Conservation (phyloP, 495 filamentous ascomycete genomes). For the Elasticomyces elasticus region DNA sequence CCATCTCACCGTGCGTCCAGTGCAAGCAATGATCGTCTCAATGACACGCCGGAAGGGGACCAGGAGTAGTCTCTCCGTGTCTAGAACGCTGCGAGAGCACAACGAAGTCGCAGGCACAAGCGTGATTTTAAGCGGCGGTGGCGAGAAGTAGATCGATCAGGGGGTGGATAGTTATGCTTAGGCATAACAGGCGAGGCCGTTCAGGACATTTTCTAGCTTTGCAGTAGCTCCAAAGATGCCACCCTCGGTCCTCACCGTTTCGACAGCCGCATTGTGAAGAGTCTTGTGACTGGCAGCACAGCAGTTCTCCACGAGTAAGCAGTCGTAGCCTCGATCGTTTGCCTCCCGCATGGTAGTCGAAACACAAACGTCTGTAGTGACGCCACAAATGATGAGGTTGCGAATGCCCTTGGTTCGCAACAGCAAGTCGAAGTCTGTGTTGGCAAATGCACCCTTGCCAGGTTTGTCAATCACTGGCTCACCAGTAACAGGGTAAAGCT, state of each 20-base stretch:
- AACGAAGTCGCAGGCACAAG: too few relatives aligned
- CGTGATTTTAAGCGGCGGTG: too few relatives aligned
- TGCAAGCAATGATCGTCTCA: too few relatives aligned
- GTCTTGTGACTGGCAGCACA: slow-evolving; percentile 41
- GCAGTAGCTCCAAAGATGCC: slow-evolving; percentile 49
- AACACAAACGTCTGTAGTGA: slow-evolving; percentile 64
- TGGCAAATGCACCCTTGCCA: slow-evolving; percentile 53
- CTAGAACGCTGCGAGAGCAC: too few relatives aligned
- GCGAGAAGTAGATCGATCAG: too few relatives aligned
- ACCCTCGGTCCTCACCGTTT: slow-evolving; percentile 48
- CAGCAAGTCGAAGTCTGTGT: slow-evolving; percentile 54
- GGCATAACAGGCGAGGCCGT: too few relatives aligned
- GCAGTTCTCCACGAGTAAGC: slow-evolving; percentile 46
- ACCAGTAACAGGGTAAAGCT: slow-evolving; percentile 43
- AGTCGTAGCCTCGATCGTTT: slow-evolving; percentile 66
- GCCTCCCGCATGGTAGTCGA: slow-evolving; percentile 60
- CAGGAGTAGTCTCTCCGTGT: too few relatives aligned
- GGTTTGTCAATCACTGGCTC: slow-evolving; percentile 63
- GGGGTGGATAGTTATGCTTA: too few relatives aligned
- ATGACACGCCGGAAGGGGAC: too few relatives aligned
- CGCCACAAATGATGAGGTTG: slow-evolving; percentile 55
- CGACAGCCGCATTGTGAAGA: slow-evolving; percentile 42
- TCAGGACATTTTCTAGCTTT: slow-evolving; percentile 44
- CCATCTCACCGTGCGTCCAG: too few relatives aligned
- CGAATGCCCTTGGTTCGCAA: slow-evolving; percentile 54